Conservation (phyloP, 2,329 filamentous ascomycete genomes). For the Alternaria incomplexa region DNA sequence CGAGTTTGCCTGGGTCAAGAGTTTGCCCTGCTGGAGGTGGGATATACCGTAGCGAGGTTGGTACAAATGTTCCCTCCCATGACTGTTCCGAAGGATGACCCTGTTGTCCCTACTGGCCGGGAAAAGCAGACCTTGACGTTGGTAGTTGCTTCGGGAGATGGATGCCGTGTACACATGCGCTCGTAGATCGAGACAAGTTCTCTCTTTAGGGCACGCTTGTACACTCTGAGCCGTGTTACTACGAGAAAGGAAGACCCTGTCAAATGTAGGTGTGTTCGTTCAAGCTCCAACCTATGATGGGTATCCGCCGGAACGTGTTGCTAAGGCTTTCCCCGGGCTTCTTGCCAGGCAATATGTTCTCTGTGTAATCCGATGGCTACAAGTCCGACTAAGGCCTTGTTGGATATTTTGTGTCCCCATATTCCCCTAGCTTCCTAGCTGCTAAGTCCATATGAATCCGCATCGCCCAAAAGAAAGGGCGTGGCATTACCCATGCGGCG, state of each 20-base stretch:
- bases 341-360: too few relatives aligned
- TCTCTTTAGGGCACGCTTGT: neutral
- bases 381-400: neutral
- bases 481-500: neutral
- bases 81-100: slow-evolving; percentile 3
- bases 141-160: slow-evolving; percentile 20
- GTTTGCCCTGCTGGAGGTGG: slow-evolving; percentile 37
- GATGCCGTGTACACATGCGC: slow-evolving; percentile 8
- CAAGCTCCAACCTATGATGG: too few relatives aligned
- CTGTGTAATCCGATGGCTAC: too few relatives aligned
- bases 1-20: slow-evolving; percentile 39
- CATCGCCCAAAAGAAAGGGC: neutral
- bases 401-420: neutral
- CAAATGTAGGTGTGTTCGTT: too few relatives aligned
- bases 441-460: neutral
- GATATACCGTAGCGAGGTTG: slow-evolving; percentile 31
- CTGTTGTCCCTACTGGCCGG: neutral
- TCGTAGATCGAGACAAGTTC: neutral
- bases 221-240: neutral
- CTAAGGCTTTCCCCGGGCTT: too few relatives aligned
- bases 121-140: slow-evolving; percentile 21
- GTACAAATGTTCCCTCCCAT: slow-evolving; percentile 28
- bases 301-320: too few relatives aligned
- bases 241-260: too few relatives aligned
- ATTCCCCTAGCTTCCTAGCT: neutral